Evolutionary conservation across 2,329 filamentous ascomycete genomes (phyloP), one percentile per base, ranked within the genome.

Genomic region (Paracoccidioides brasiliensis): DNA sequence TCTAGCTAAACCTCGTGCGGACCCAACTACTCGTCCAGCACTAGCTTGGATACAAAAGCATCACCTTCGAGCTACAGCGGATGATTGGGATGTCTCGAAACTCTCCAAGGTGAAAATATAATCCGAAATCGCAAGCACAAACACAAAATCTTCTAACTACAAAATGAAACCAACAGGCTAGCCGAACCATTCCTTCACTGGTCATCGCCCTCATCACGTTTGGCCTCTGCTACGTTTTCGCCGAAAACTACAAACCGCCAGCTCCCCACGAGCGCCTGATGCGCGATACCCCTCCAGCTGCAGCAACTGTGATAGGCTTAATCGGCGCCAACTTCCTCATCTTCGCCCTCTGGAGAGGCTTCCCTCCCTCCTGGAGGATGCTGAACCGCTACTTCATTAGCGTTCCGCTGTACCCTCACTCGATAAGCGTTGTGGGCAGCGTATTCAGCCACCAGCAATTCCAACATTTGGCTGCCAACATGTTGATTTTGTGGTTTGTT

Each of bases 301-400:
- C 74, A 3, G 76, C 78, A 5, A 80, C 81, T 3, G 67, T 80
- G 9, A 63, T 71, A 50, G 71, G 69, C 2, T 66, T 84, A 28
- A 69, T 81, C 32, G 70, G 68, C n/a, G 55, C 73, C 43, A 81
- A 83, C 58, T 32, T 74, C 15, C 61, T 69, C 8, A 66, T 80
- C n/a, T 79, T 76, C 56, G 42, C 76, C n/a, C 60, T 75, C 55
- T 81, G 79, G 76, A 76, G 75, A 54, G 56, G 74, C 35, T 54
- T 70, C 30, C 78, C 79, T 14, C 76, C 76, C 0, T 63, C 78
- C 30, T 83, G 80, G 80, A 71, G 71, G 33, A 56, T 76, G 28
- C 70, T 81, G 59, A 83, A 80, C 59, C 77, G 74, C 53, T 81
- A 79, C 68, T 79, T 80, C 63, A 72, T 78, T 54, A 72, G 74